These are phyloP conservation scores for Discostella pseudostelligera DNA, from an alignment of 108 stramenopile species.

Conservation along the genomic window DNA sequence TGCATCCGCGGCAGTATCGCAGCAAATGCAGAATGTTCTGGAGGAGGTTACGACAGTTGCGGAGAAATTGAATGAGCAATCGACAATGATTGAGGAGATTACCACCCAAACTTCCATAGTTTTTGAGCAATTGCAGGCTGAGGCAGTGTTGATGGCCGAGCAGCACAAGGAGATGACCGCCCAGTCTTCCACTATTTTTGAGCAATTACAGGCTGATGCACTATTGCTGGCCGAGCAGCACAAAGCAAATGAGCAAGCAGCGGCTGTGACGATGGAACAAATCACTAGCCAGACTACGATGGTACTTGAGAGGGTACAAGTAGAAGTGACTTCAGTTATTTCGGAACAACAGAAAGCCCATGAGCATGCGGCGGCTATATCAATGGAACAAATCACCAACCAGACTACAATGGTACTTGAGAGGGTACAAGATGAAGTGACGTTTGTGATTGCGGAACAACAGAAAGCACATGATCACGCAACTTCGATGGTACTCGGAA, in stretches of 20 bases:
- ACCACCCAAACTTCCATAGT: not conserved
- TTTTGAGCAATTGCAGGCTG: conserved; percentile 3
- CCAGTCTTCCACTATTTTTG: not conserved
- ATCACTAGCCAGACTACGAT: conserved; percentile 5
- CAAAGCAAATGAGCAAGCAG: conserved; percentile 16
- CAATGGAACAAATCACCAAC: conserved; percentile 16
- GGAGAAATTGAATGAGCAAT: conserved; percentile 14
- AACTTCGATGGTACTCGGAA: too few species aligned
- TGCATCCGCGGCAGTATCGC: conserved; percentile 29
- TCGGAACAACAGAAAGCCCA: conserved; percentile 15
- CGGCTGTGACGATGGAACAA: conserved; percentile 10
- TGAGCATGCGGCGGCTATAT: conserved; percentile 5
- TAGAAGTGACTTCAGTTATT: not conserved
- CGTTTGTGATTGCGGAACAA: conserved; percentile 6
- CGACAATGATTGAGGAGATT: conserved; percentile 3
- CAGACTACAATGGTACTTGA: conserved; percentile 6
- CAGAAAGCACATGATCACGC: conserved; percentile 14
- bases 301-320: conserved; percentile 11
- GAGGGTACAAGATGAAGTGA: conserved; percentile 8
- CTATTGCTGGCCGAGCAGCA: conserved; percentile 6
- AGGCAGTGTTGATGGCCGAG: conserved; percentile 8
- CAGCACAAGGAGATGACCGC: not conserved
- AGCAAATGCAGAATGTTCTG: conserved; percentile 19
- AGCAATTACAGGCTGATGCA: conserved; percentile 3
- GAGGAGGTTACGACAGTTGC: not conserved